Evolutionary conservation across 306 rosid species (phyloP), one percentile per base, ranked within the genome.

Genomic region (Cotoneaster glaucophyllus): DNA sequence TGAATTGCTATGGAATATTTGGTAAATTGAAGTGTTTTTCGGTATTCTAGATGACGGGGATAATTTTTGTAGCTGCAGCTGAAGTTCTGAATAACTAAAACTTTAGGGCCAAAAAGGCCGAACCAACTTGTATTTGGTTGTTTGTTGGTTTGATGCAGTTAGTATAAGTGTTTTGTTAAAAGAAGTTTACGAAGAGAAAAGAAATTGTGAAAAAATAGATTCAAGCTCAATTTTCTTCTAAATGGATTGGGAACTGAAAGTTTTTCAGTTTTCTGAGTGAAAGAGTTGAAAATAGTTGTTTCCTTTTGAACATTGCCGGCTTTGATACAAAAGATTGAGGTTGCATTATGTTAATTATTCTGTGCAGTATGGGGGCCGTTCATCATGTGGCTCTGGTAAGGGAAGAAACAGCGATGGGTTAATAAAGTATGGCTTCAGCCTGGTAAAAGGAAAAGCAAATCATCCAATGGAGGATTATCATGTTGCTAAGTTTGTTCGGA

Each of bases 401-500:
- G 98, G 98, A 52, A 88, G 82, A 86, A 88, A 71, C 79, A 79
- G 78, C 19, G 96, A 85, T 26, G 95, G 97, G 59, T n/a, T 83
- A 74, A 83, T 88, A 74, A 94, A 88, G 88, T 94, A 82, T 74
- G 98, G 98, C 74, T 94, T 91, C 80, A 81, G 91, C 81, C 80
- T 94, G 52, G 88, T 90, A 21, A 94, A 94, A 81, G 97, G 98
- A 75, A 94, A 83, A 90, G 97, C 98, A 70, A 90, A 92, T 79
- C 98, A 94, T 78, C 97, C 97, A 53, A 94, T 94, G 98, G 98
- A 94, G 87, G 98, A 94, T 86, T 92, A 90, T 82, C 97, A 94
- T 80, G 98, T 94, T 74, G 90, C 98, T 75, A 90, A 94, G 82
- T 94, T 94, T 79, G 83, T 83, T 68, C 86, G 69, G 90, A 73